phyloP scores from a whole-genome alignment of 495 filamentous ascomycete genomes.

The Daldinia caldariorum region DNA sequence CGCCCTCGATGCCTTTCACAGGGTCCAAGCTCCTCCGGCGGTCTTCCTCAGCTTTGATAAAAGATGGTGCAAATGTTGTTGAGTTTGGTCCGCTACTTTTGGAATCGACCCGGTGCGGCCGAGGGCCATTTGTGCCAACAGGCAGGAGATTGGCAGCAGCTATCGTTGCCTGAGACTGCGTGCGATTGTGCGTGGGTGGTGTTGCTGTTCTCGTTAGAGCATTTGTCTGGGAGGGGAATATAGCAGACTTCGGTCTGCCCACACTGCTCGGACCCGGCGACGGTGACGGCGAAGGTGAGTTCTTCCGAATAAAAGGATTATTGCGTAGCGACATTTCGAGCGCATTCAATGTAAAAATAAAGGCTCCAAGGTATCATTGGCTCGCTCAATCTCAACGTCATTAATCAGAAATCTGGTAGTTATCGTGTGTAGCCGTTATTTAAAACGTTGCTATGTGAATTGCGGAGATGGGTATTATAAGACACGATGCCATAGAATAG shows the following conservation, averaged over 20 bases:
- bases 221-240: constrained; percentile 66
- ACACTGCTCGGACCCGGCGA: constrained; percentile 60
- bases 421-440: constrained; percentile 19
- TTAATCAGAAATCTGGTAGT: constrained; percentile 19
- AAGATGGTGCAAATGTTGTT: constrained; percentile 92
- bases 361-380: constrained; percentile 19
- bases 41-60: constrained; percentile 86
- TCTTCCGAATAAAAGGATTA: constrained; percentile 75
- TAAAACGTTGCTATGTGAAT: constrained; percentile 28
- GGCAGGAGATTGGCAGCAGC: constrained; percentile 45
- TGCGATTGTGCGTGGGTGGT: constrained; percentile 51
- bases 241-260: constrained; percentile 75
- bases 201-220: constrained; percentile 51
- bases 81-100: constrained; percentile 62
- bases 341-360: constrained; percentile 51
- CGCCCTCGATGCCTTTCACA: constrained; percentile 84
- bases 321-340: constrained; percentile 62
- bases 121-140: constrained; percentile 45
- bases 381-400: constrained; percentile 17
- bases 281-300: constrained; percentile 70
- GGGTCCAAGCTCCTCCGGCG: constrained; percentile 70
- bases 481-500: constrained; percentile 39
- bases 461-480: constrained; percentile 21
- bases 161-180: constrained; percentile 56
- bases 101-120: constrained; percentile 70